These are phyloP conservation scores for Leishmania braziliensis DNA, from an alignment of 208 protist species.

Conservation along the genomic window DNA sequence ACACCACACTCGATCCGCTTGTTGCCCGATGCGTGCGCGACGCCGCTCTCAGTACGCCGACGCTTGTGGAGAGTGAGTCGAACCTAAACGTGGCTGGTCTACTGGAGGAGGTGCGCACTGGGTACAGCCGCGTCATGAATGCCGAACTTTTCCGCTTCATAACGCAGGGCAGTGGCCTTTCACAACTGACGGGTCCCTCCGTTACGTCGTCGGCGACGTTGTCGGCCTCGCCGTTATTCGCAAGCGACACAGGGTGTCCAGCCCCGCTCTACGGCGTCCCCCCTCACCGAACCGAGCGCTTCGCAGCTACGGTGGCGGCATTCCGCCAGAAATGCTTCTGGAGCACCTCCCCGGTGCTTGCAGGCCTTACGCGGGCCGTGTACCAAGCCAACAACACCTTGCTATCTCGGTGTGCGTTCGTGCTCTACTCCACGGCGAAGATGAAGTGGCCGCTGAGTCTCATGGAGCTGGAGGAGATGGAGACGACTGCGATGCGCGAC, in stretches of 20 bases:
- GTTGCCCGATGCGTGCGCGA: constrained; percentile 67
- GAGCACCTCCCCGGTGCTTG: constrained; percentile 40
- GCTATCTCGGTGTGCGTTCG: constrained; percentile 75
- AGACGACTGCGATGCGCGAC: constrained; percentile 73
- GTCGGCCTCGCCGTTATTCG: constrained; percentile 34
- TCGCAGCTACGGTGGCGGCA: constrained; percentile 43
- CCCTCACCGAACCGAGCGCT: constrained; percentile 40
- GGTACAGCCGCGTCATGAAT: constrained; percentile 92
- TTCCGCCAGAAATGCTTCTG: constrained; percentile 73
- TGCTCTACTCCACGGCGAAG: constrained; percentile 46
- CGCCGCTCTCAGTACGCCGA: constrained; percentile 73
- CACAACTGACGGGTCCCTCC: constrained; percentile 39
- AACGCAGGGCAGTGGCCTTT: constrained; percentile 51
- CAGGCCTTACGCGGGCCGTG: constrained; percentile 68
- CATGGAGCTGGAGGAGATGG: constrained; percentile 89
- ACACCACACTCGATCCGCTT: constrained; percentile 66
- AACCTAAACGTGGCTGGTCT: constrained; percentile 68
- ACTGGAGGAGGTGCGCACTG: constrained; percentile 80
- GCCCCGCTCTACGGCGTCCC: constrained; percentile 57
- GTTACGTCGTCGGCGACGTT: constrained; percentile 2
- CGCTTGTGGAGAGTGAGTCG: constrained; percentile 72
- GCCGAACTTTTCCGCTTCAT: constrained; percentile 73
- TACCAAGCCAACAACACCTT: constrained; percentile 76
- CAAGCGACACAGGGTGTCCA: constrained; percentile 3
- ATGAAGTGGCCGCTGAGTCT: constrained; percentile 65